phyloP scores from a whole-genome alignment of 345 rosid genomes.

The Eucalyptus polybractea region DNA sequence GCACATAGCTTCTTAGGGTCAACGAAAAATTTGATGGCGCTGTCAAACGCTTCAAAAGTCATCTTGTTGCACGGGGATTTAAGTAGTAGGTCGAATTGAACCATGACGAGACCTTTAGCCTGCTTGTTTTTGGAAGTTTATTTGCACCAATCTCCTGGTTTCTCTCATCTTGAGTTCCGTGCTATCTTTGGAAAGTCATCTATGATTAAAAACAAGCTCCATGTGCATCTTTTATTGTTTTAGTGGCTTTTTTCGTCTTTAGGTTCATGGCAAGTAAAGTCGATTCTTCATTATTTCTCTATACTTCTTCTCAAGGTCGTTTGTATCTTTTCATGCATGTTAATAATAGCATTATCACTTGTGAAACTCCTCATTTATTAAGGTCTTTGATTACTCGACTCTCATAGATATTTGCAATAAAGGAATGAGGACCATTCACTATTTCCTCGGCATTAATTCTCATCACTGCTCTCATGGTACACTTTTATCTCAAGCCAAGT shows the following conservation, averaged over 20 bases:
- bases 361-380: not conserved
- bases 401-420: not conserved
- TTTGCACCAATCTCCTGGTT: not conserved
- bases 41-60: not conserved
- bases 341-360: not conserved
- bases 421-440: not conserved
- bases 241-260: not conserved
- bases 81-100: not conserved
- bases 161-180: not conserved
- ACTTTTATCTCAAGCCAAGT: not conserved
- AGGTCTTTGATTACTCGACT: not conserved
- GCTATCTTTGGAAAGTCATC: not conserved
- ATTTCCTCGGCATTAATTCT: not conserved
- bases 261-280: not conserved
- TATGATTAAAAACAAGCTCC: not conserved
- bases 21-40: not conserved
- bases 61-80: not conserved
- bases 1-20: not conserved
- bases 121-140: not conserved
- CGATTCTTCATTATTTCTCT: not conserved
- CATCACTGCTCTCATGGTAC: not conserved
- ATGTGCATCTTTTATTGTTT: not conserved
- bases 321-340: not conserved
- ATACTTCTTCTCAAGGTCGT: not conserved
- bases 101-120: not conserved